Evolutionary conservation across 164 flowering plant genomes (phyloP).

Genomic region (Sextonia rubra): DNA sequence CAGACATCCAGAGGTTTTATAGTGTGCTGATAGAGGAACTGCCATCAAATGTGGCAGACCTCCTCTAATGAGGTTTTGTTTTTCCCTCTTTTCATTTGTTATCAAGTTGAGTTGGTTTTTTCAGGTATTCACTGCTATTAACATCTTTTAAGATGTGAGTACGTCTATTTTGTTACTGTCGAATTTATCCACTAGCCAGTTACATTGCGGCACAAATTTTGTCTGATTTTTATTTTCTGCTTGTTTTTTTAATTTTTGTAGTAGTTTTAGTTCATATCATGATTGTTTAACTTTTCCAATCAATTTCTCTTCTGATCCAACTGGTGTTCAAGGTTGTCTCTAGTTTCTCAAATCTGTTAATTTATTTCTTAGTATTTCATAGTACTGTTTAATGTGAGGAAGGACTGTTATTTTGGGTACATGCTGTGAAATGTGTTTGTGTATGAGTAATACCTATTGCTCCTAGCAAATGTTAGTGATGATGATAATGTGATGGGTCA

Average conservation of each 20-base stretch:
- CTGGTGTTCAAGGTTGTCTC: too few species aligned
- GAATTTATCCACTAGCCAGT: background rate
- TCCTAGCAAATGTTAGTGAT: too few species aligned
- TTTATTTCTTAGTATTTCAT: too few species aligned
- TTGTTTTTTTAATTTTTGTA: background rate
- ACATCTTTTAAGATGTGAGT: background rate
- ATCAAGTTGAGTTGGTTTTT: background rate
- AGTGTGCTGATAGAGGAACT: conserved; percentile 76
- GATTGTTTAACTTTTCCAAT: too few species aligned
- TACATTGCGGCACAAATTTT: background rate
- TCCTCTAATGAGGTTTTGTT: conserved; percentile 35
- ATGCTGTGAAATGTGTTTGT: too few species aligned
- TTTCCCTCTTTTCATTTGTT: background rate
- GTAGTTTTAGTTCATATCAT: background rate
- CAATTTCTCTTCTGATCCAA: too few species aligned
- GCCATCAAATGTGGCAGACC: conserved; percentile 73
- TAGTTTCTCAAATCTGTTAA: too few species aligned
- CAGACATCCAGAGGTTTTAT: conserved; percentile 74
- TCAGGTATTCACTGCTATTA: background rate
- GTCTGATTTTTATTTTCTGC: background rate
- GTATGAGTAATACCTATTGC: too few species aligned
- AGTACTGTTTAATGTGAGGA: too few species aligned
- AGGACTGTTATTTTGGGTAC: too few species aligned
- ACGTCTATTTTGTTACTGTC: background rate
- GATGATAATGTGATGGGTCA: too few species aligned